Evolutionary conservation across 2,329 filamentous ascomycete genomes (phyloP), one percentile per base, ranked within the genome.

Genomic region (Plenodomus tracheiphilus): DNA sequence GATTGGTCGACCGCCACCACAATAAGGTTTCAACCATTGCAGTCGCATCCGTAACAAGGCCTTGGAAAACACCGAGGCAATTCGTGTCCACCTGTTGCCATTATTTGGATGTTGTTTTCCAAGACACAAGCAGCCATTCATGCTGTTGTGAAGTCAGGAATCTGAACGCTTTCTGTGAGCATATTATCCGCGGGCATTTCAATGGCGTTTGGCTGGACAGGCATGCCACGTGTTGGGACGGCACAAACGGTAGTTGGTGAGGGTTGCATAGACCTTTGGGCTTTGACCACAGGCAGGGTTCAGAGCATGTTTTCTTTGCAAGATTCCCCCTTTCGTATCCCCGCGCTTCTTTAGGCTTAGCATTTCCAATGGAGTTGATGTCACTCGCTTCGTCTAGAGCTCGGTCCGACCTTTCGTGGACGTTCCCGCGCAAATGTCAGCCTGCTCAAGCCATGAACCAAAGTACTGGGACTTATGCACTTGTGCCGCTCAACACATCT

Each of bases 1-100:
- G 6, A 68, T 73, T 37, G 68, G 68, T 43, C 56, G 69, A 45
- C 61, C 60, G 28, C 39, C 36, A 39, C 54, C 35, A 17, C 18
- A 37, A 37, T 37, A 32, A 32, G 28, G 6, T 32, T 15, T 32
- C 4, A 15, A 15, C 28, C 28, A 15, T 32, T 11, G 11, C 28
- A 32, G 7, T 32, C 6, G 11, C 28, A 32, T 25, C 22, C 22
- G 10, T 10, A n/a, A 25, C 22, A 10, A 5, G 22, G 22, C 5
- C 5, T 25, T 5, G 10, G 10, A 5, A 25, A 5, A 25, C 22
- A 10, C 22, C 22, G 5, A 5, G 10, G 11, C 13, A 4, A 4
- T 32, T 11, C 28, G 11, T 32, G 13, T 15, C 35, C 8, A 18
- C 35, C 18, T n/a, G 42, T 22, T 37, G 22, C 21, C 36, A 6